phyloP scores from a whole-genome alignment of 495 filamentous ascomycete genomes.

The Neurospora sp. region DNA sequence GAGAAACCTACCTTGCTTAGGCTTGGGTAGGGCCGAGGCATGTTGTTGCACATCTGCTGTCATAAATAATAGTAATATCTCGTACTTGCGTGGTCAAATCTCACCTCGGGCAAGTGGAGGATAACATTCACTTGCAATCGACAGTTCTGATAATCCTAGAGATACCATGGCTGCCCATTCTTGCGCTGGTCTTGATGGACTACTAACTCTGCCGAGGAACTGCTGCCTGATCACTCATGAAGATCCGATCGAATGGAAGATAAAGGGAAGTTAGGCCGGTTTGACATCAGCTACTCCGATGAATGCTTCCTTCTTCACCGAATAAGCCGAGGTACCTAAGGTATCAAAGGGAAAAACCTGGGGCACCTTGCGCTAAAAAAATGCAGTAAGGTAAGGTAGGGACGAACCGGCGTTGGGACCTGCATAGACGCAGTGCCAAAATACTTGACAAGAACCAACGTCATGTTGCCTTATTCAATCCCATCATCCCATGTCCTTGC shows the following conservation, averaged over 20 bases:
- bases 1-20: background rate
- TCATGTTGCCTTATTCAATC: background rate
- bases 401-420: background rate
- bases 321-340: background rate
- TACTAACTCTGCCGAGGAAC: background rate
- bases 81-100: background rate
- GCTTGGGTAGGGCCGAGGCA: background rate
- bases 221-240: background rate
- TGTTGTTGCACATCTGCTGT: background rate
- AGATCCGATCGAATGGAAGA: background rate
- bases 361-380: background rate
- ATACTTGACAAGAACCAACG: background rate
- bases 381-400: background rate
- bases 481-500: background rate
- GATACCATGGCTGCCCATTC: background rate
- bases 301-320: background rate
- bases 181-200: background rate
- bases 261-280: background rate
- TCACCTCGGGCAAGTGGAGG: background rate
- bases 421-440: background rate
- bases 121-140: background rate
- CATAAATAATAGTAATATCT: background rate
- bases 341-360: background rate
- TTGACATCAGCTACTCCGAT: background rate
- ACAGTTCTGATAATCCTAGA: background rate